phyloP scores from a whole-genome alignment of 768 basidiomycete species.

The Phlegmacium glaucopus region DNA sequence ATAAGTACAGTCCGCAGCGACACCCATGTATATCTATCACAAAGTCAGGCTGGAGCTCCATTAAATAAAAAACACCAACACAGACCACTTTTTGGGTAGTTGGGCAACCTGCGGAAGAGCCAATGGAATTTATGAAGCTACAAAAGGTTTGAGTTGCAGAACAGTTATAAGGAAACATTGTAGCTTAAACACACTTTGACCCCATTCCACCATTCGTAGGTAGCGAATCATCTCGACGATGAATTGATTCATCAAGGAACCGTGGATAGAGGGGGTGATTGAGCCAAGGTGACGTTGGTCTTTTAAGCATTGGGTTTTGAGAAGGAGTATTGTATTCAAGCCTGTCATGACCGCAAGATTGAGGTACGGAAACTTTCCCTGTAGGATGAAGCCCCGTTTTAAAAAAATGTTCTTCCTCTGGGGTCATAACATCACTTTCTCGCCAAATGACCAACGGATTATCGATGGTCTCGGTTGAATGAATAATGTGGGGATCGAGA shows the following conservation, averaged over 20 bases:
- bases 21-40: slow-evolving; percentile 69
- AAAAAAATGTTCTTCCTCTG: slow-evolving; percentile 42
- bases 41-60: background rate
- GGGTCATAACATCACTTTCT: slow-evolving; percentile 63
- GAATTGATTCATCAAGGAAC: slow-evolving; percentile 31
- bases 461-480: slow-evolving; percentile 41
- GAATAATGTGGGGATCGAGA: slow-evolving; percentile 48
- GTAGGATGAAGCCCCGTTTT: slow-evolving; percentile 22
- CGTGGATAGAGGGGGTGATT: slow-evolving; percentile 36
- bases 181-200: slow-evolving; percentile 44
- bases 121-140: slow-evolving; percentile 71
- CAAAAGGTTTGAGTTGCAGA: slow-evolving; percentile 6
- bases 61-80: slow-evolving; percentile 8
- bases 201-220: slow-evolving; percentile 47
- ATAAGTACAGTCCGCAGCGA: slow-evolving; percentile 86
- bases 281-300: slow-evolving; percentile 32
- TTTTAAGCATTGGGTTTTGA: slow-evolving; percentile 49
- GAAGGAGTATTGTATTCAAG: slow-evolving; percentile 63
- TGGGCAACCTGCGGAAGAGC: slow-evolving; percentile 69
- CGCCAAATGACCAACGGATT: slow-evolving; percentile 68
- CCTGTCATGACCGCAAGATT: slow-evolving; percentile 68
- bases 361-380: slow-evolving; percentile 20
- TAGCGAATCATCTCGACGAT: slow-evolving; percentile 54
- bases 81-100: slow-evolving; percentile 64
- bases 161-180: slow-evolving; percentile 1